Percentiles rank a stretch among this genome's conserved stretches.
phyloP scores from a whole-genome alignment of 495 filamentous ascomycete species.

The Letharia lupina region DNA sequence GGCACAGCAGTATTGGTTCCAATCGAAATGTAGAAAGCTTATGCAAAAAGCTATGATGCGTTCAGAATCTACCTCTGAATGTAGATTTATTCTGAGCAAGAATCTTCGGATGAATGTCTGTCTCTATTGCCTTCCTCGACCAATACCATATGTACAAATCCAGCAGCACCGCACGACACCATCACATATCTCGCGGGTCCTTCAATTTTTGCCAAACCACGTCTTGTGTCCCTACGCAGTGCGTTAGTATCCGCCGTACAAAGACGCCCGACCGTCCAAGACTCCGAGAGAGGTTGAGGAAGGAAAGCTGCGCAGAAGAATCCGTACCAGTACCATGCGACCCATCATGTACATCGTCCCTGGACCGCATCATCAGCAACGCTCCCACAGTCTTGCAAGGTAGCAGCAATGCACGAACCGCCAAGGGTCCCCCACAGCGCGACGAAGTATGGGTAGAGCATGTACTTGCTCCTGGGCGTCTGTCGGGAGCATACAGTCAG shows the following conservation, averaged over 20 bases:
- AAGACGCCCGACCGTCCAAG: no score
- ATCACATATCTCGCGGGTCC: not conserved
- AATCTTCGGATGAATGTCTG: not conserved
- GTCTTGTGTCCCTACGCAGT: conserved; percentile 70
- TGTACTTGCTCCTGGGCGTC: conserved; percentile 53
- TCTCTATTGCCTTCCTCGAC: not conserved
- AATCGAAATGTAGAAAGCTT: not conserved
- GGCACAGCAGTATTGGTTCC: not conserved
- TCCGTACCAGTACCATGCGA: conserved; percentile 37
- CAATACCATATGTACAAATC: not conserved
- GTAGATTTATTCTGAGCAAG: not conserved
- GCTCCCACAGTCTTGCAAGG: not conserved
- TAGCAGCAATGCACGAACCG: conserved; percentile 33
- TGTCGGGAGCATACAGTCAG: conserved; percentile 23
- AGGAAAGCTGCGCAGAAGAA: not conserved
- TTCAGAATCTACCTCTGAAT: not conserved
- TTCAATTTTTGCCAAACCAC: conserved; percentile 61
- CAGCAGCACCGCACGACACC: not conserved
- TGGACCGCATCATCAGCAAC: not conserved
- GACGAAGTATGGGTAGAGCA: conserved; percentile 68
- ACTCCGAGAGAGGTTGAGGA: not conserved
- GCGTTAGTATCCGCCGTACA: conserved; percentile 23
- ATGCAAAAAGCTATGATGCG: not conserved
- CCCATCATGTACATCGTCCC: conserved; percentile 46
- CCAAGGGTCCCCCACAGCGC: conserved; percentile 54